Evolutionary conservation across 1,284 basidiomycete genomes (phyloP).

Genomic region (Fomitiporia mediterranea): DNA sequence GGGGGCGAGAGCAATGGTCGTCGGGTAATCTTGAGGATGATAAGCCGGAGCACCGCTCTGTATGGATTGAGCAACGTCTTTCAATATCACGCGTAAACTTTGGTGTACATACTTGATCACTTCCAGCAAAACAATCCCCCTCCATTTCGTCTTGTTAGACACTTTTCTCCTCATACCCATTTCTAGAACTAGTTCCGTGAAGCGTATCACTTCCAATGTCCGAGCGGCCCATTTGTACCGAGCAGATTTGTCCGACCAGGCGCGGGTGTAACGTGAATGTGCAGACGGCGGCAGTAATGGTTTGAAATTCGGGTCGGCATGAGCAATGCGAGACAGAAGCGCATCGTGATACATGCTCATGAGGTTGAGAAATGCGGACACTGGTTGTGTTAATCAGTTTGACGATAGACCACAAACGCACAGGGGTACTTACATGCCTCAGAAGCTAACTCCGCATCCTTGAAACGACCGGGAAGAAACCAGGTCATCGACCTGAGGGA

Average conservation of each 20-base stretch:
- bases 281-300: constrained; percentile 63
- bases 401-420: constrained; percentile 14
- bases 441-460: constrained; percentile 91
- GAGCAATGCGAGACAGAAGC: constrained; percentile 63
- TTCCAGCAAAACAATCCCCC: constrained; percentile 70
- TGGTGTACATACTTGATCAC: constrained; percentile 59
- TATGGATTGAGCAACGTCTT: constrained; percentile 14
- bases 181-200: constrained; percentile 78
- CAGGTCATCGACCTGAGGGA: constrained; percentile 87
- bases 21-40: constrained; percentile 66
- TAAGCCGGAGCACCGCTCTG: constrained; percentile 69
- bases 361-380: constrained; percentile 68
- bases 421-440: constrained; percentile 61
- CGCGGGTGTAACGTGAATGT: constrained; percentile 77
- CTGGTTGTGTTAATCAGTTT: constrained; percentile 33
- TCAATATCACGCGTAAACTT: constrained; percentile 6
- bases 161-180: constrained; percentile 77
- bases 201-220: constrained; percentile 68
- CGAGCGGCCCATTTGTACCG: constrained; percentile 76
- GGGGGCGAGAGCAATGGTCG: constrained; percentile 71
- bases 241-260: constrained; percentile 66
- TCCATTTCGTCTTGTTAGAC: constrained; percentile 60
- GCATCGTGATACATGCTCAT: constrained; percentile 87
- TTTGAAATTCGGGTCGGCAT: constrained; percentile 58
- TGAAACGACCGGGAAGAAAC: constrained; percentile 93